These are phyloP conservation scores for Carex parvula DNA, from an alignment of 176 grass and related monocot species.

Conservation along the genomic window DNA sequence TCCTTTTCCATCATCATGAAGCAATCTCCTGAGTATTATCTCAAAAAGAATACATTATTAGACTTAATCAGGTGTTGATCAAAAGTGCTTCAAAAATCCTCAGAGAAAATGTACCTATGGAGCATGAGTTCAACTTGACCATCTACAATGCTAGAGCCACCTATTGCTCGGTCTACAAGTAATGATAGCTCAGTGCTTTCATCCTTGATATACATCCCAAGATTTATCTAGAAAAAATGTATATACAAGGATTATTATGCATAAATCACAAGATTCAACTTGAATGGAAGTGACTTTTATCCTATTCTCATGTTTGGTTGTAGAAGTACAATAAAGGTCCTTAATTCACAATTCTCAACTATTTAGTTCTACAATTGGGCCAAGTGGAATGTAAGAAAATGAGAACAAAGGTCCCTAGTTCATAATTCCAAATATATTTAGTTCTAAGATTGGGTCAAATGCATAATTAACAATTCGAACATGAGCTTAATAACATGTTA, in stretches of 20 bases:
- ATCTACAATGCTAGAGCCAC: constrained; percentile 44
- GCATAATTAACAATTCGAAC: not conserved
- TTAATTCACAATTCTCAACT: not conserved
- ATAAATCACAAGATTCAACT: not conserved
- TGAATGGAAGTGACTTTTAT: not conserved
- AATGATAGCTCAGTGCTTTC: constrained; percentile 41
- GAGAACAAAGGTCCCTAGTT: not conserved
- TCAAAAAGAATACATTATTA: constrained; percentile 21
- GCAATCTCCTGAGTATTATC: constrained; percentile 39
- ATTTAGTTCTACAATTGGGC: not conserved
- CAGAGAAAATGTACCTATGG: constrained; percentile 28
- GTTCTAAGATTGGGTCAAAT: not conserved
- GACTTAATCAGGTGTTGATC: not conserved
- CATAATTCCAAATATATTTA: not conserved
- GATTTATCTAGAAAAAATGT: constrained; percentile 36
- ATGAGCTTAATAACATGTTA: not conserved
- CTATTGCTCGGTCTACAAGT: constrained; percentile 46
- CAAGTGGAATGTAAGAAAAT: not conserved
- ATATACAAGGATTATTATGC: not conserved
- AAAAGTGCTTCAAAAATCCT: not conserved
- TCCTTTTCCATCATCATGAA: constrained; percentile 53
- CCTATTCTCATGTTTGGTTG: not conserved
- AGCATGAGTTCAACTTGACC: constrained; percentile 59
- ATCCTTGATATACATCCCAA: constrained; percentile 40
- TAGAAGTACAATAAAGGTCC: not conserved